Percentiles rank a stretch among this genome's conserved stretches.
These are phyloP conservation scores for Pyrenula massariospora DNA, from an alignment of 495 filamentous ascomycete species.

Conservation along the genomic window DNA sequence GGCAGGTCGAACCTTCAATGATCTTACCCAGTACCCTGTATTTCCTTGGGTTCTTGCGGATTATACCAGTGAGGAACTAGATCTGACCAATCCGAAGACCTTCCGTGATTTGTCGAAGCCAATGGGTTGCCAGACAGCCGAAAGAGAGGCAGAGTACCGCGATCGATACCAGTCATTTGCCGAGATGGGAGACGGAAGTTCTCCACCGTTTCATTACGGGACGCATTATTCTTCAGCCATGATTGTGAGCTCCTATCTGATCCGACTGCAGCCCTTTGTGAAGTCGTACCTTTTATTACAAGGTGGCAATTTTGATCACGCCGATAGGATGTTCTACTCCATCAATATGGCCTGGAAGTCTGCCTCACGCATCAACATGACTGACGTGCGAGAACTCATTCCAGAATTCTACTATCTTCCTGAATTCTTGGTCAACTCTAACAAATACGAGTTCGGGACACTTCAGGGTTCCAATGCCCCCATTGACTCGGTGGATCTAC, in stretches of 20 bases:
- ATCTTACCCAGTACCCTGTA: conserved; percentile 94
- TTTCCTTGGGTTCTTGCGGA: conserved; percentile 96
- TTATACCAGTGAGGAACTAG: conserved; percentile 91
- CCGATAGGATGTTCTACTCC: conserved; percentile 90
- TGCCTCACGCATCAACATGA: conserved; percentile 78
- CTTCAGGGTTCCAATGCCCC: conserved; percentile 66
- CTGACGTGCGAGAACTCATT: conserved; percentile 85
- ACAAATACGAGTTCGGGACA: conserved; percentile 83
- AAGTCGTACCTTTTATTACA: conserved; percentile 95
- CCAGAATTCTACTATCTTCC: conserved; percentile 96
- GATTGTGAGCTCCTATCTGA: conserved; percentile 95
- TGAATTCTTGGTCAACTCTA: conserved; percentile 84
- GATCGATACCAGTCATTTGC: conserved; percentile 79
- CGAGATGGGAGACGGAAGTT: conserved; percentile 73
- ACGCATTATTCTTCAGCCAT: conserved; percentile 98
- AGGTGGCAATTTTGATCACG: conserved; percentile 92
- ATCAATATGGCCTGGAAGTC: conserved; percentile 86
- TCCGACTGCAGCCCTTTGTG: conserved; percentile 89
- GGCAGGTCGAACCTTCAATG: conserved; percentile 94
- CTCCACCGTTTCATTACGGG: conserved; percentile 87
- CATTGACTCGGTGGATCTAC: conserved; percentile 75
- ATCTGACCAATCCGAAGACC: conserved; percentile 67
- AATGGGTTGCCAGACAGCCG: conserved; percentile 83
- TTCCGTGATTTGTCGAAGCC: conserved; percentile 91
- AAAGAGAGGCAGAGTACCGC: conserved; percentile 63